Base-by-base conservation (phyloP, 495 filamentous ascomycete genomes). In the Daldinia vernicosa region DNA sequence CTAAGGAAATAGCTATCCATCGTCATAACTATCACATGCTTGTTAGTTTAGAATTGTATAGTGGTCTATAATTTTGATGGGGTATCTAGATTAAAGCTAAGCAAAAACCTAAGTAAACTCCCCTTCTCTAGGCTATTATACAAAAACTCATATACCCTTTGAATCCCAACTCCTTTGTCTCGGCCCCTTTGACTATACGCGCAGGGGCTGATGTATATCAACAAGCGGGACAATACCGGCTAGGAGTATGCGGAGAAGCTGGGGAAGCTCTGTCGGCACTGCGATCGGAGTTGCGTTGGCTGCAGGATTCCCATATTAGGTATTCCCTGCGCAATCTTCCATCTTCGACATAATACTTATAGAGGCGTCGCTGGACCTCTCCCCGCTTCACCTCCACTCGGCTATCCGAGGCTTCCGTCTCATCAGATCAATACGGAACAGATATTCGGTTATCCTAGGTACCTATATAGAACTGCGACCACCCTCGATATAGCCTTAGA, bases 181-280 rank as follows among this genome's bases (percentile, higher is more conserved):
- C 2, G 33, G 9, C 26, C 26, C 35, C 47, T 66, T 66, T 66
- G 22, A 51, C 19, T 59, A 51, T 26, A 19, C n/a, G 17, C 7
- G 19, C 9, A 47, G 17, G 37, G 4, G 33, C 28, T 11, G 14
- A 17, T 24, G 22, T 51, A 35, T 59, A 26, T 30, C n/a, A n/a
- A 30, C n/a, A 22, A 35, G 17, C 27, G 28, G 53, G 53, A 19
- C 53, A 56, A 35, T 35, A 17, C 30, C 53, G 65, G 60, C 24
- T 30, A 53, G 52, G 32, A n/a, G 4, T 14, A 26, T 68, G 70
- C 70, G 70, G 70, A 72, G 70, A 72, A 68, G 47, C 35, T 40
- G 39, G 60, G 70, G 52, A 24, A 64, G 50, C 8, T 58, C n/a
- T 17, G 28, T 68, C 60, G 58, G 59, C 60, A 63, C 5, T 67